These are phyloP conservation scores for Eremochloa ophiuroides DNA, from an alignment of 176 grass and related monocot species.

Conservation along the genomic window DNA sequence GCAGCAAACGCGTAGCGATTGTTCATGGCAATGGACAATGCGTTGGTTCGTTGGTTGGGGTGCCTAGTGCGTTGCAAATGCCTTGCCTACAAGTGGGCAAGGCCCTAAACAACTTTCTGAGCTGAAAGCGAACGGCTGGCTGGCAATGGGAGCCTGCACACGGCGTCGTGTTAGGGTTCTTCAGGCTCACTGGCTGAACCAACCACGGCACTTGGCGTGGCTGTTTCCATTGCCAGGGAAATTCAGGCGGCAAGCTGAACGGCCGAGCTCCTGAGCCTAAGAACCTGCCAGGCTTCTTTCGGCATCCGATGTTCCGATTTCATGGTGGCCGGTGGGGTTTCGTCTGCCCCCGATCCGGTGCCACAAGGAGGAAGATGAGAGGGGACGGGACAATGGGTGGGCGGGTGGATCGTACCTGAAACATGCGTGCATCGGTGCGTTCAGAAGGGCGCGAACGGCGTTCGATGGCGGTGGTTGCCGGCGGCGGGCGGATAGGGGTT, in stretches of 20 bases:
- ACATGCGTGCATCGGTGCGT: background rate
- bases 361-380: background rate
- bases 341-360: too few species aligned
- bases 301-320: background rate
- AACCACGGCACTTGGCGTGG: background rate
- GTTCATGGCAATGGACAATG: background rate
- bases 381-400: background rate
- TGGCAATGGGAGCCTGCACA: background rate
- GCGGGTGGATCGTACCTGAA: slow-evolving; percentile 14
- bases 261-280: background rate
- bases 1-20: slow-evolving; percentile 16
- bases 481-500: too few species aligned
- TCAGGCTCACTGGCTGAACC: background rate
- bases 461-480: background rate
- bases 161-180: background rate
- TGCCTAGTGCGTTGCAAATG: too few species aligned
- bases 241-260: background rate
- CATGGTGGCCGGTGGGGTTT: too few species aligned
- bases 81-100: background rate
- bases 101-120: slow-evolving; percentile 7
- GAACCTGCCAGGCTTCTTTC: background rate
- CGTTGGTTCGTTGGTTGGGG: too few species aligned
- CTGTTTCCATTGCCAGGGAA: background rate
- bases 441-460: background rate
- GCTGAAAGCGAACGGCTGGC: slow-evolving; percentile 1